Base-by-base conservation (phyloP, 2,329 filamentous ascomycete genomes). In the Cercospora zeae-maydis region DNA sequence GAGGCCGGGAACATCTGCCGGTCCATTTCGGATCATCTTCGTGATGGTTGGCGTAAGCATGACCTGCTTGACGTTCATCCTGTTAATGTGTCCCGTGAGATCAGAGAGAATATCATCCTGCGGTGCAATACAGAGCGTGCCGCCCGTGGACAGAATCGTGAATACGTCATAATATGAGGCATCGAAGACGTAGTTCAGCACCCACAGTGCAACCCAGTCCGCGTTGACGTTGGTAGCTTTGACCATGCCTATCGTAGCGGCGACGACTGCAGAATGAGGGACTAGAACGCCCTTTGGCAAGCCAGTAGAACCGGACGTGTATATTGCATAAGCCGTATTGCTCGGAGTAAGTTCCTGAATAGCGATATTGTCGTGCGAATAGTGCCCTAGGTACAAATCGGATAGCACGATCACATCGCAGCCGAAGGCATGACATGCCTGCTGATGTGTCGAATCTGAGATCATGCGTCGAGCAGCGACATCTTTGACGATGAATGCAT, bases 111-210 rank as follows among this genome's bases (percentile, higher is more conserved):
- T 76, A 27, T 79, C 77, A 45, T 78, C 71, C 69, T 79, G 71
- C 67, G 76, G 78, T 1, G 79, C 79, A 8, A 82, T 76, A 66
- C 81, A 82, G 5, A 83, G 74, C 30, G 77, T 79, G 24, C 79
- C 81, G 54, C 81, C 81, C 24, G 76, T 70, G 72, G 72, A 72
- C 31, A 75, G 71, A n/a, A 75, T 77, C 59, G 65, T 75, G 63
- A 77, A 75, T 37, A 74, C 70, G 16, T 75, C 79, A 69, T 74
- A 70, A 19, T 81, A 71, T 30, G 75, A 54, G 9, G 57, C 63
- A 55, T 65, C 63, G 31, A 65, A 65, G 21, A 58, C 61, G 45
- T 63, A 55, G 9, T 62, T 57, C 31, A 58, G 42, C 19, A 65
- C 63, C 34, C 63, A 61, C 19, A 65, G 58, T 16, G 58, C 55